Evolutionary conservation across 441 rosid species (phyloP).

Genomic region (Codiaeum variegatum): DNA sequence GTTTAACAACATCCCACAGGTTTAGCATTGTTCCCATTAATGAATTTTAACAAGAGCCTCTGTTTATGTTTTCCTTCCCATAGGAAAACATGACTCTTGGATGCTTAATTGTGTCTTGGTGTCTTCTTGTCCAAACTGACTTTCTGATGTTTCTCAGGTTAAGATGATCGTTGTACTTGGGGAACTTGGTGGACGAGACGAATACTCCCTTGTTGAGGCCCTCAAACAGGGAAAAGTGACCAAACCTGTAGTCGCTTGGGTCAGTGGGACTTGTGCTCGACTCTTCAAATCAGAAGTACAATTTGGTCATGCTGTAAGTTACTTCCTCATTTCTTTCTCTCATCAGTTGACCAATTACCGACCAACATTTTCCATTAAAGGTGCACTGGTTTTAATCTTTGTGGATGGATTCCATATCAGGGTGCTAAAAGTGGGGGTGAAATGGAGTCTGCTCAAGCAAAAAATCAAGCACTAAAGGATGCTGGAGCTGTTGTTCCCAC

Average conservation of each 20-base stretch:
- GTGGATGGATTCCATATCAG: conserved; percentile 35
- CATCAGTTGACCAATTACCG: conserved; percentile 6
- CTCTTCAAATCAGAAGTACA: conserved; percentile 97
- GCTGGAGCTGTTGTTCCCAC: conserved; percentile 95
- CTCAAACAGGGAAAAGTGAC: conserved; percentile 83
- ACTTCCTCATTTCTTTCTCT: conserved; percentile 19
- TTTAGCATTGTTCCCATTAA: conserved; percentile 22
- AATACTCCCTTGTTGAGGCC: conserved; percentile 92
- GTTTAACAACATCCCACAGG: conserved; percentile 95
- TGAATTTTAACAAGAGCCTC: background rate
- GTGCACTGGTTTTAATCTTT: conserved; percentile 20
- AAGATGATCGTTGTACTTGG: conserved; percentile 95
- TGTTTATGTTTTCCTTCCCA: background rate
- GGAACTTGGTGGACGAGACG: conserved; percentile 95
- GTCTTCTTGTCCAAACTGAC: conserved; percentile 11
- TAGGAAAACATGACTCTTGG: background rate
- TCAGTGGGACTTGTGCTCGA: conserved; percentile 93
- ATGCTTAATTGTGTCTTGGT: background rate
- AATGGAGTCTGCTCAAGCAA: conserved; percentile 97
- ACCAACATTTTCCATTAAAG: background rate
- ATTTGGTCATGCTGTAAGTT: conserved; percentile 96
- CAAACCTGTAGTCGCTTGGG: conserved; percentile 98
- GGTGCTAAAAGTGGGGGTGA: conserved; percentile 99
- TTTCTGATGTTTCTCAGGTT: conserved; percentile 41
- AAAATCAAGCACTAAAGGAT: conserved; percentile 82